phyloP scores from a whole-genome alignment of 176 grass and related monocot species.

The Rhynchospora breviuscula region DNA sequence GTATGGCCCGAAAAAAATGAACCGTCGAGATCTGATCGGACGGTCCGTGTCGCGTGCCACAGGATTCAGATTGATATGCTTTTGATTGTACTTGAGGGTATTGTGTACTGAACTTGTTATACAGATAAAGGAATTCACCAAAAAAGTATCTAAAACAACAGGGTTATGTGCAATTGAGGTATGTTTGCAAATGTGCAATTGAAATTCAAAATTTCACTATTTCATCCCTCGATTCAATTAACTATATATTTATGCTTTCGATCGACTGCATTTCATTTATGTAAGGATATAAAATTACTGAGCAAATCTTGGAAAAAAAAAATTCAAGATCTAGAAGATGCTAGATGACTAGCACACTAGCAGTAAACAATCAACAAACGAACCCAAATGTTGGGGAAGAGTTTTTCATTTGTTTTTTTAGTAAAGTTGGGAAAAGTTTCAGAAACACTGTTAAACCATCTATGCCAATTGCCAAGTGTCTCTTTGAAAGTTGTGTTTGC shows the following conservation, averaged over 20 bases:
- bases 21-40: no score
- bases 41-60: no score
- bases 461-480: conserved; percentile 11
- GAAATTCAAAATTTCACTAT: no score
- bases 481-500: neutral
- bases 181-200: neutral
- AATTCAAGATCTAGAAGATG: neutral
- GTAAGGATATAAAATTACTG: neutral
- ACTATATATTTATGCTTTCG: neutral
- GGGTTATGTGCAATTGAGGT: neutral
- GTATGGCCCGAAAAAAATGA: no score
- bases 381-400: neutral
- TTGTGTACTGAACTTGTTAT: no score
- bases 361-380: neutral
- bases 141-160: neutral
- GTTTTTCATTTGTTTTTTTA: no score
- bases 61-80: neutral
- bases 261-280: neutral
- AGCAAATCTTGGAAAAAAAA: neutral
- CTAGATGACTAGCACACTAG: neutral
- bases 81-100: neutral
- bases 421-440: neutral
- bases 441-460: neutral
- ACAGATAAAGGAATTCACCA: no score
- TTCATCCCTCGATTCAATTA: neutral